Conservation (phyloP, 176 grass and related monocot species). For the Secale cereale region DNA sequence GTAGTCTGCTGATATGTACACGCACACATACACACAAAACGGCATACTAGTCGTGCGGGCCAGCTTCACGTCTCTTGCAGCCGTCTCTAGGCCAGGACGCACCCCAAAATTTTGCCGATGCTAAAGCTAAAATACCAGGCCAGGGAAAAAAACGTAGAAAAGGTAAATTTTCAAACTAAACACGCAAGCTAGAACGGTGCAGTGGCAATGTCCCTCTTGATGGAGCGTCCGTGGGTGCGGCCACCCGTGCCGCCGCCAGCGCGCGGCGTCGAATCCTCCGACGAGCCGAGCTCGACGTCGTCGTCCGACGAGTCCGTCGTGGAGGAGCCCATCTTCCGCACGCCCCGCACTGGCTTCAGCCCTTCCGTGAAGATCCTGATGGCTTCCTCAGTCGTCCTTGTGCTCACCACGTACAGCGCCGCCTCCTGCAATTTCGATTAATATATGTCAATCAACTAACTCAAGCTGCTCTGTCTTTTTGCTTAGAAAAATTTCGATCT, state of each 20-base stretch:
- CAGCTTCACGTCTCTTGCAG: neutral
- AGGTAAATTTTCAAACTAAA: neutral
- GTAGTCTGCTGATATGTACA: too few species aligned
- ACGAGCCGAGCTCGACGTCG: neutral
- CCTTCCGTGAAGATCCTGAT: constrained; percentile 50
- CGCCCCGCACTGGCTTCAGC: neutral
- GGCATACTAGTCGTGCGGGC: too few species aligned
- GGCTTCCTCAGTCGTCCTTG: constrained; percentile 43
- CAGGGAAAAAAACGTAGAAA: too few species aligned
- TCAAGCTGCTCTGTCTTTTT: neutral
- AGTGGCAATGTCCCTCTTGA: neutral
- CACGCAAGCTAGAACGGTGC: neutral
- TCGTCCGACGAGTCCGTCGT: constrained; percentile 5
- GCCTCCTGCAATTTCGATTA: constrained; percentile 32
- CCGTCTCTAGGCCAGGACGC: neutral
- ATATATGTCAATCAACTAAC: neutral
- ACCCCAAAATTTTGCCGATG: neutral
- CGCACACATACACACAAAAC: too few species aligned
- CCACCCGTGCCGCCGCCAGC: neutral
- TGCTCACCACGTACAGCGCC: constrained; percentile 47
- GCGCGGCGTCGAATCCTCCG: neutral
- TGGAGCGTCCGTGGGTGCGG: neutral
- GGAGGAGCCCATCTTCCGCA: neutral
- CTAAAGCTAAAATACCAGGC: neutral
- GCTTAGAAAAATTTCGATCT: too few species aligned